Conservation (phyloP, 352 stramenopile genomes). For the Pythium phragmiticola region DNA sequence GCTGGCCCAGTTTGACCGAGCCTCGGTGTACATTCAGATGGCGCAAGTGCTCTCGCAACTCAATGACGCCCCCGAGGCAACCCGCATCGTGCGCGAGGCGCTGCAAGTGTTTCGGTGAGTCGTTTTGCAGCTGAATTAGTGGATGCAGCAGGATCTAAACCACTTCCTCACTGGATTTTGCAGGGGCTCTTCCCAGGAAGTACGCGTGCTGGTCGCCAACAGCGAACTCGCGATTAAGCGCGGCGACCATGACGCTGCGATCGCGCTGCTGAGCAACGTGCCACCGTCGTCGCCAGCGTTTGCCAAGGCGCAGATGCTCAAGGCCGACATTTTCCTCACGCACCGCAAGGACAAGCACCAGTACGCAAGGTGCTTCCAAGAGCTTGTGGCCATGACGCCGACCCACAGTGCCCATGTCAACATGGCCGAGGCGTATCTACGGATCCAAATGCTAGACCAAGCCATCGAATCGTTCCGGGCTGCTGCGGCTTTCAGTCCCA, state of each 20-base stretch:
- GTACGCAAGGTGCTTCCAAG: slow-evolving; percentile 89
- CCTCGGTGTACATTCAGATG: slow-evolving; percentile 87
- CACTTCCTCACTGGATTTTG: slow-evolving; percentile 6
- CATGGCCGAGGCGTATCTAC: slow-evolving; percentile 91
- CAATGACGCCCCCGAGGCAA: slow-evolving; percentile 69
- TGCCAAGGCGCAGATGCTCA: slow-evolving; percentile 88
- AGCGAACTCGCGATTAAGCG: slow-evolving; percentile 89
- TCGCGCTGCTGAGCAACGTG: slow-evolving; percentile 90
- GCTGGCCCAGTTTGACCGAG: slow-evolving; percentile 78
- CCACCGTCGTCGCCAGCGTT: slow-evolving; percentile 76
- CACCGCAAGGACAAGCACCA: slow-evolving; percentile 90
- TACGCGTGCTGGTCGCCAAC: slow-evolving; percentile 90
- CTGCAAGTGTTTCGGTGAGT: slow-evolving; percentile 65
- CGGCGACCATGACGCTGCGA: slow-evolving; percentile 87
- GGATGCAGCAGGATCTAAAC: background rate
- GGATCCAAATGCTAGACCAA: slow-evolving; percentile 91
- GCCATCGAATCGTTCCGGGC: slow-evolving; percentile 76
- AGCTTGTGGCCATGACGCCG: slow-evolving; percentile 83
- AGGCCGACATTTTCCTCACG: slow-evolving; percentile 92
- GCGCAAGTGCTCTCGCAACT: slow-evolving; percentile 78
- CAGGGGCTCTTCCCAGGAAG: slow-evolving; percentile 81
- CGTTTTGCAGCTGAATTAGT: background rate
- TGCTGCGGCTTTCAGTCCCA: slow-evolving; percentile 52
- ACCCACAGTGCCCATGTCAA: slow-evolving; percentile 74
- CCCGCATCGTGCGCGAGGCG: slow-evolving; percentile 60